Percentiles rank a stretch among this genome's conserved stretches.
These are phyloP conservation scores for Musa itinerans DNA, from an alignment of 176 grass and related monocot genomes.

Conservation along the genomic window DNA sequence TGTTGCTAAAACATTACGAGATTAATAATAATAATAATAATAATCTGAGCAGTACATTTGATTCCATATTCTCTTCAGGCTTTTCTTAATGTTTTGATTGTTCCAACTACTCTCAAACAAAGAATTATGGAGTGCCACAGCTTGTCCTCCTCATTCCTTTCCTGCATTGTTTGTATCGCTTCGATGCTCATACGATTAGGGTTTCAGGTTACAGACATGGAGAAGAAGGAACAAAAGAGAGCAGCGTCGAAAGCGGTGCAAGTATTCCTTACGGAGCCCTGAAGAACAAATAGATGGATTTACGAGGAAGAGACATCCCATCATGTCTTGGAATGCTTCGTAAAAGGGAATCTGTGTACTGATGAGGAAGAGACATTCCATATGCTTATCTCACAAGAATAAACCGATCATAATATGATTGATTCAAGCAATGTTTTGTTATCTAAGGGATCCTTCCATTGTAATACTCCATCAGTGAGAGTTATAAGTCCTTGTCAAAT, in stretches of 20 bases:
- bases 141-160: too few relatives aligned
- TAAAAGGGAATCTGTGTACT: conserved; percentile 39
- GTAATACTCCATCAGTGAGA: too few relatives aligned
- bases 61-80: neutral
- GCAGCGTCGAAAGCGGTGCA: too few relatives aligned
- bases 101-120: neutral
- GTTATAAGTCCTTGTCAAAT: too few relatives aligned
- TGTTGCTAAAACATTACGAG: neutral
- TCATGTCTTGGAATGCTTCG: conserved; percentile 1
- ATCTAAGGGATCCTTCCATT: too few relatives aligned
- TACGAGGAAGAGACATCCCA: conserved; percentile 9
- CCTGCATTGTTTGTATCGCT: neutral
- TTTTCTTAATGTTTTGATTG: neutral
- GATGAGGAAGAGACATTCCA: conserved; percentile 14
- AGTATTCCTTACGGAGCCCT: too few relatives aligned
- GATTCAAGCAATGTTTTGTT: neutral
- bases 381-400: conserved; percentile 25
- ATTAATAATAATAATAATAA: neutral
- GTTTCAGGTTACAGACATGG: neutral
- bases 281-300: conserved; percentile 12
- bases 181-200: neutral
- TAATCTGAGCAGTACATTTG: neutral
- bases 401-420: neutral
- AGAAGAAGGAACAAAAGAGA: neutral
- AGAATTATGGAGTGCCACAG: neutral